Evolutionary conservation across 352 stramenopile species (phyloP), one percentile per base, ranked within the genome.

Genomic region (Stephanocyclus meneghinianus): DNA sequence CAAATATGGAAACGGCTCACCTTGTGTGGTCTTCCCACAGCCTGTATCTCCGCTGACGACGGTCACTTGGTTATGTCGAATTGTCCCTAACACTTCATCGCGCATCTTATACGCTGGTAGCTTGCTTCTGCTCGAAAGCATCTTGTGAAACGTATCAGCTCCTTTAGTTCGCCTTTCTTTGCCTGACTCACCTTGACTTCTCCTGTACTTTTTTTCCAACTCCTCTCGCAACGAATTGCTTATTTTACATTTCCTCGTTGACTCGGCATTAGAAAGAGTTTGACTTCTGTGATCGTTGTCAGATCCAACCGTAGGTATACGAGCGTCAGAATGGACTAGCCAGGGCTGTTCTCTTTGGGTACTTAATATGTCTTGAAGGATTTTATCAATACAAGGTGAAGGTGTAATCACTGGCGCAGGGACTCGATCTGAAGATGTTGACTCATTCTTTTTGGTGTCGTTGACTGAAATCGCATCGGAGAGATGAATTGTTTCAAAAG

Each of bases 301-400:
- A 37, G 35, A 26, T 0, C 76, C 51, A 16, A 68, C 70, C 30
- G 60, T 63, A 21, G 86, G 84, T n/a, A 78, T 83, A 71, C 88
- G 32, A 26, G 88, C 88, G 66, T 93, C 86, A 18, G 82, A 56
- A 11, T 85, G 74, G n/a, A 93, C 71, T 5, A 93, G 76, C 88
- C 88, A 93, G n/a, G 88, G 88, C 65, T 93, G 88, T 30, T 85
- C 57, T 69, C 76, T 65, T 61, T 91, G 85, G 47, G 80, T 82
- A 10, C 70, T 64, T 0, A 91, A 55, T 29, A 91, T 61, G 63
- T 90, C 82, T 15, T 83, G 57, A 57, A 93, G 80, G 3, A 91
- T 76, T n/a, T 81, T 78, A 21, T 75, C 77, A 9, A 92, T 57
- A 68, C 81, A 78, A 13, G 80, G 78, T 11, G 75, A 82, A n/a